phyloP scores from a whole-genome alignment of 805 yeast genomes.

The Candida coleopterorum region DNA sequence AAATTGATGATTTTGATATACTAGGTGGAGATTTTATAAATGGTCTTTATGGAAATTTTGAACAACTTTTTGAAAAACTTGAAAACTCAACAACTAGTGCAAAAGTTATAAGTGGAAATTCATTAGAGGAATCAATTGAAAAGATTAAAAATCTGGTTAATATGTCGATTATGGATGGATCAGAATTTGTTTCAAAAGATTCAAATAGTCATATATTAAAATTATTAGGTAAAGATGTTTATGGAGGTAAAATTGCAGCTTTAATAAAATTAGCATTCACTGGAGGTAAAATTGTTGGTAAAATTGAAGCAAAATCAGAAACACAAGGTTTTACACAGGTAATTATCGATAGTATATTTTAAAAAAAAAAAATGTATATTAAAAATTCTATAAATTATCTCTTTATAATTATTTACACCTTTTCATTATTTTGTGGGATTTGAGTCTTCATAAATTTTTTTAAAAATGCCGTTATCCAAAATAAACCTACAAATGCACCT shows the following conservation, averaged over 20 bases:
- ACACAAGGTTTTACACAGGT: slow-evolving; percentile 22
- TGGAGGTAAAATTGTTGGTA: slow-evolving; percentile 57
- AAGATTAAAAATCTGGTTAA: slow-evolving; percentile 48
- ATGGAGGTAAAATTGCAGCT: slow-evolving; percentile 53
- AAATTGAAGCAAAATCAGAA: slow-evolving; percentile 48
- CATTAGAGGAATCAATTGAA: slow-evolving; percentile 40
- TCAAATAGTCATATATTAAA: slow-evolving; percentile 68
- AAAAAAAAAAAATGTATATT: too few species aligned
- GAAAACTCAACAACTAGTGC: slow-evolving; percentile 58
- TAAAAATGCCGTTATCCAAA: slow-evolving; percentile 5
- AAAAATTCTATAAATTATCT: too few species aligned
- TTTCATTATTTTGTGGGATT: background rate
- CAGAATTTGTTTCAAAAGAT: slow-evolving; percentile 59
- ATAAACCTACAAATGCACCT: slow-evolving; percentile 3
- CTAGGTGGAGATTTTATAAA: slow-evolving; percentile 76
- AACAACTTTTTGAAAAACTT: slow-evolving; percentile 69
- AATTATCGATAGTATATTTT: slow-evolving; percentile 4
- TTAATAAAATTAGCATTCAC: slow-evolving; percentile 46
- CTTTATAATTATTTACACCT: slow-evolving; percentile 1
- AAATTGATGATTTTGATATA: slow-evolving; percentile 72
- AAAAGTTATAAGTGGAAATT: slow-evolving; percentile 51
- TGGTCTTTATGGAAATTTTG: slow-evolving; percentile 77
- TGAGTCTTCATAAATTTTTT: slow-evolving; percentile 2
- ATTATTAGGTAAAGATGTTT: slow-evolving; percentile 73
- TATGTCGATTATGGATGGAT: slow-evolving; percentile 62